Evolutionary conservation across 2,329 filamentous ascomycete species (phyloP).

Genomic region (Ploettnerulaceae sp.): DNA sequence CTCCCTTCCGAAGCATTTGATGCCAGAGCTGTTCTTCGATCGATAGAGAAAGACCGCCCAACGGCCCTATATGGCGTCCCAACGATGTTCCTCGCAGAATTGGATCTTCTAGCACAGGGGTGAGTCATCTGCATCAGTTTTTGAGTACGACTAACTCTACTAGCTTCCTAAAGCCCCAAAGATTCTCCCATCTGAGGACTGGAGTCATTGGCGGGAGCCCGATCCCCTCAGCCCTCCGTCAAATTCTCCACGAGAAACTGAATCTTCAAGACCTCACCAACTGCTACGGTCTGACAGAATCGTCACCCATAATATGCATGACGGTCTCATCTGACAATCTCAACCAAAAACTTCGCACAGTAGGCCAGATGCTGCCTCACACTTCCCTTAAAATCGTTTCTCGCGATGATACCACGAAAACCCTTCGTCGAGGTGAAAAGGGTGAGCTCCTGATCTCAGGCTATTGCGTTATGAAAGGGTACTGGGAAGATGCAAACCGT

Average conservation of each 20-base stretch:
- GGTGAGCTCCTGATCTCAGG: conserved; percentile 76
- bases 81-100: conserved; percentile 53
- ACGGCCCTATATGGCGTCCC: conserved; percentile 78
- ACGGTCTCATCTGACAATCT: conserved; percentile 41
- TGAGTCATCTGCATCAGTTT: neutral
- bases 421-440: conserved; percentile 52
- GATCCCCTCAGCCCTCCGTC: conserved; percentile 70
- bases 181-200: conserved; percentile 55
- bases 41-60: conserved; percentile 61
- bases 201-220: conserved; percentile 77
- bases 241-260: conserved; percentile 62
- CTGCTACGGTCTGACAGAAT: conserved; percentile 61
- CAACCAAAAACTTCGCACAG: conserved; percentile 42
- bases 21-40: conserved; percentile 57
- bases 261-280: conserved; percentile 62
- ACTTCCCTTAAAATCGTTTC: conserved; percentile 67
- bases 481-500: conserved; percentile 69
- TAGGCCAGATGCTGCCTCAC: conserved; percentile 73
- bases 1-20: conserved; percentile 74
- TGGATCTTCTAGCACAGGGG: conserved; percentile 24
- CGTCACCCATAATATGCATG: conserved; percentile 76
- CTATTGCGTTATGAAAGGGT: conserved; percentile 66
- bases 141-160: neutral
- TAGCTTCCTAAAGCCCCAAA: conserved; percentile 19
- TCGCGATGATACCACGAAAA: conserved; percentile 55